Percentiles rank a stretch among this genome's conserved stretches.
phyloP scores from a whole-genome alignment of 208 protist species.

The Leishmania guyanensis region DNA sequence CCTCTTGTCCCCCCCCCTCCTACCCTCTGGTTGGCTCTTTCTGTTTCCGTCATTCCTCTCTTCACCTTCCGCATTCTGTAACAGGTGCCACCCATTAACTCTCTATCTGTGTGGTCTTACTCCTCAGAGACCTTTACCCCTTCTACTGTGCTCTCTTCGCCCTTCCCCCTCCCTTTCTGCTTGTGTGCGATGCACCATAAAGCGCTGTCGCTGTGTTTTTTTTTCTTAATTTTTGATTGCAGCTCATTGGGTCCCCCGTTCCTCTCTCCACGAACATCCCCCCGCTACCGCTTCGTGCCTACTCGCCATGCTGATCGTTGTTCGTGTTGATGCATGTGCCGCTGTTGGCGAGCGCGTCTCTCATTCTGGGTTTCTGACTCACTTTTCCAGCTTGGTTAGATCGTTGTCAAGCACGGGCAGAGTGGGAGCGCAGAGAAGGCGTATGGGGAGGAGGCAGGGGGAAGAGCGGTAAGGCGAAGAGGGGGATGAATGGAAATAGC shows the following conservation, averaged over 20 bases:
- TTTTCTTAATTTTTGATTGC: neutral
- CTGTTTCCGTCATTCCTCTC: slow-evolving; percentile 1
- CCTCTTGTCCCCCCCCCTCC: neutral
- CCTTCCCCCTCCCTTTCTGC: neutral
- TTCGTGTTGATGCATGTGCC: neutral
- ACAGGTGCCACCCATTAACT: neutral
- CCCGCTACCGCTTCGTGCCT: neutral
- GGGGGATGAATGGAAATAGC: neutral
- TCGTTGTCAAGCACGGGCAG: neutral
- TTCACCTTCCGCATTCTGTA: slow-evolving; percentile 1
- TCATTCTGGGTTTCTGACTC: neutral
- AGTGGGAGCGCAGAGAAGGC: too few species aligned
- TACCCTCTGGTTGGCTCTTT: slow-evolving; percentile 3
- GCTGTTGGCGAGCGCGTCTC: neutral
- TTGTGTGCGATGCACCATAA: neutral
- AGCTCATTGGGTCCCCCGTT: neutral
- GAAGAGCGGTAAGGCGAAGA: neutral
- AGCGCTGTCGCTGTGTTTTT: neutral
- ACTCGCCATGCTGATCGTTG: neutral
- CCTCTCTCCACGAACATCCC: neutral
- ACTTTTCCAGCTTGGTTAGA: neutral
- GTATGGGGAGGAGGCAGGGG: neutral
- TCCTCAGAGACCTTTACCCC: neutral
- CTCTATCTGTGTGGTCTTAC: neutral
- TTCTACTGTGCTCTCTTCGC: neutral